Percentiles rank a stretch among this genome's conserved stretches.
These are phyloP conservation scores for Hypoxylon lienhwacheense DNA, from an alignment of 495 filamentous ascomycete species.

Conservation along the genomic window DNA sequence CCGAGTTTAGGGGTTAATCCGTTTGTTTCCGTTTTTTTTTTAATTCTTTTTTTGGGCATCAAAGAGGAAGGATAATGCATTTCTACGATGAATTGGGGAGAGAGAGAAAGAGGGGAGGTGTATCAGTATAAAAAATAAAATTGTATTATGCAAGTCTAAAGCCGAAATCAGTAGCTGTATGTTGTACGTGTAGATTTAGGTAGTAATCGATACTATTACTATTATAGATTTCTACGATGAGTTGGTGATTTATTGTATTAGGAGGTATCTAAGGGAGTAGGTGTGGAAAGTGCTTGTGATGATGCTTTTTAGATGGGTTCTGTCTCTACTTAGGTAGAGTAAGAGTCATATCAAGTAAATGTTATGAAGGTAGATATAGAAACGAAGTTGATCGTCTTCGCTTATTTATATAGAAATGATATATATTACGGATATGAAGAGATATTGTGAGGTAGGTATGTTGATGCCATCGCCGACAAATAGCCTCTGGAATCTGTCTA, in stretches of 20 bases:
- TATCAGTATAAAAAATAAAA: slow-evolving; percentile 17
- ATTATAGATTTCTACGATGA: slow-evolving; percentile 9
- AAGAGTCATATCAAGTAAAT: too few species aligned
- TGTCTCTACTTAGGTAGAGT: too few species aligned
- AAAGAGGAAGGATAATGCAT: slow-evolving; percentile 2
- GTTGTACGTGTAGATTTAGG: slow-evolving; percentile 35
- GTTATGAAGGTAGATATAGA: too few species aligned
- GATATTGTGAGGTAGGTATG: too few species aligned
- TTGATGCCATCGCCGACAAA: too few species aligned
- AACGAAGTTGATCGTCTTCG: too few species aligned
- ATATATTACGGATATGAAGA: too few species aligned
- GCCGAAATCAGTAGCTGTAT: slow-evolving; percentile 22
- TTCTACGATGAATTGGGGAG: too few species aligned
- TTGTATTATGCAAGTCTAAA: slow-evolving; percentile 27
- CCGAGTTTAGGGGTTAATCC: slow-evolving; percentile 43
- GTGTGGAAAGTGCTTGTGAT: neutral
- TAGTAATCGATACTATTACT: slow-evolving; percentile 27
- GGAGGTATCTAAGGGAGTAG: too few species aligned
- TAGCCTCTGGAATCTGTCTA: too few species aligned
- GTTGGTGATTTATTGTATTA: neutral
- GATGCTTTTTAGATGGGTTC: neutral
- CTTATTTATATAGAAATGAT: too few species aligned
- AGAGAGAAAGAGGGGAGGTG: neutral
- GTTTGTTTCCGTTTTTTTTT: neutral
- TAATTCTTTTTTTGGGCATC: too few species aligned